Evolutionary conservation across 805 yeast species (phyloP).

Genomic region (Kluyveromyces siamensis): DNA sequence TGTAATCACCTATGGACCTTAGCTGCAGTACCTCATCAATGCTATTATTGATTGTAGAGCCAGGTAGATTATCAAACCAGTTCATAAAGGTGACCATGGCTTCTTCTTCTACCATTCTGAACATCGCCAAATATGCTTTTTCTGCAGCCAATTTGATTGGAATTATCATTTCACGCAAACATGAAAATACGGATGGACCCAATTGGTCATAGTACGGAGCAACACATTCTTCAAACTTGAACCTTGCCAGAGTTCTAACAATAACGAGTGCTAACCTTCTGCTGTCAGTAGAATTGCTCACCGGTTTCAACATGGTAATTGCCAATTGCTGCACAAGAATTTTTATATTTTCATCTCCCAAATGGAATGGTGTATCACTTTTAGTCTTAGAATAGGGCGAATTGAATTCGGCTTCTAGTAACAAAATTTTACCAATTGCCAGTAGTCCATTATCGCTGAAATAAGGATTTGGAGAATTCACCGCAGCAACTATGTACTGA

Average conservation of each 20-base stretch:
- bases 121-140: slow-evolving; percentile 69
- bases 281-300: slow-evolving; percentile 59
- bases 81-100: slow-evolving; percentile 41
- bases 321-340: slow-evolving; percentile 45
- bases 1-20: slow-evolving; percentile 80
- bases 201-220: slow-evolving; percentile 45
- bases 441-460: slow-evolving; percentile 67
- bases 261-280: slow-evolving; percentile 73
- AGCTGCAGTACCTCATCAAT: slow-evolving; percentile 45
- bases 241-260: slow-evolving; percentile 63
- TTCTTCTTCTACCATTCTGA: slow-evolving; percentile 63
- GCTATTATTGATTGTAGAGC: slow-evolving; percentile 30
- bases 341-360: slow-evolving; percentile 34
- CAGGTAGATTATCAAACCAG: slow-evolving; percentile 49
- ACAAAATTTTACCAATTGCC: slow-evolving; percentile 73
- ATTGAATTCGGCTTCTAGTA: slow-evolving; percentile 38
- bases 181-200: slow-evolving; percentile 67
- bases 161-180: slow-evolving; percentile 79
- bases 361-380: slow-evolving; percentile 26
- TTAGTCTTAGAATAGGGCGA: slow-evolving; percentile 28
- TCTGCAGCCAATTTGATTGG: slow-evolving; percentile 94
- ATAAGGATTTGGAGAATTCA: slow-evolving; percentile 34
- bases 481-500: slow-evolving; percentile 38
- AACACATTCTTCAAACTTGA: slow-evolving; percentile 41
- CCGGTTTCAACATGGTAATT: slow-evolving; percentile 41